Base-by-base conservation (phyloP, 2,329 filamentous ascomycete species). In the Calonectria honghensis region DNA sequence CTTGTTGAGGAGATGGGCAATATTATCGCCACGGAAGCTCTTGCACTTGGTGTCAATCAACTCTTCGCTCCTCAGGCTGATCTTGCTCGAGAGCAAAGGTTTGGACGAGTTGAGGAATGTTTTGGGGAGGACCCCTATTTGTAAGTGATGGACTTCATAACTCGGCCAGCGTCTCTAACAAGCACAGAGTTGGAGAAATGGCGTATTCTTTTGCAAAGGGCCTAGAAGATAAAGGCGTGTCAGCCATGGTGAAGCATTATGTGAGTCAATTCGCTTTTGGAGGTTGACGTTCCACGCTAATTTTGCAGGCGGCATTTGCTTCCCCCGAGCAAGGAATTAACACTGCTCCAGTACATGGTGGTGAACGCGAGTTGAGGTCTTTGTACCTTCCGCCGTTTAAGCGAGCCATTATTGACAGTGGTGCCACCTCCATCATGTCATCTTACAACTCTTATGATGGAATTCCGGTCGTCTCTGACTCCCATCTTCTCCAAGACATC, bases 391-490 rank as follows among this genome's bases (percentile, higher is more conserved):
- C 90, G 3, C 80, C 91, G 0, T 94, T 94, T 84, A 93, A 94
- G 82, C 89, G 92, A 20, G 90, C 93, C 16, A 95, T 95, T 74
- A 90, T 95, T 41, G 94, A 95, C 79, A 92, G 86, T 13, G 92
- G 90, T 14, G 94, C 92, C 2, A 92, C 89, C 80, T 89, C 90
- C 51, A 90, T 95, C 78, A 96, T 96, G 94, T 91, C 92, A 37
- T 91, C 94, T 0, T 96, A 96, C 80, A 91, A 94, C 80, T 92
- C 92, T 68, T 94, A 95, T 76, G 94, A 96, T 76, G 94, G 94
- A 2, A 87, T 94, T 18, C 93, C 94, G 1, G 88, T 91, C 0
- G 90, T 94, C 65, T 90, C 93, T 2, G 91, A 94, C 81, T 87
- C 90, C 68, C 91, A 93, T 73, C 87, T 93, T 4, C 87, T 95